A percentile compares a stretch with the other conserved stretches of the same genome.
Conservation (phyloP, 2,329 filamentous ascomycete species). For the Penicillium sclerotiorum region DNA sequence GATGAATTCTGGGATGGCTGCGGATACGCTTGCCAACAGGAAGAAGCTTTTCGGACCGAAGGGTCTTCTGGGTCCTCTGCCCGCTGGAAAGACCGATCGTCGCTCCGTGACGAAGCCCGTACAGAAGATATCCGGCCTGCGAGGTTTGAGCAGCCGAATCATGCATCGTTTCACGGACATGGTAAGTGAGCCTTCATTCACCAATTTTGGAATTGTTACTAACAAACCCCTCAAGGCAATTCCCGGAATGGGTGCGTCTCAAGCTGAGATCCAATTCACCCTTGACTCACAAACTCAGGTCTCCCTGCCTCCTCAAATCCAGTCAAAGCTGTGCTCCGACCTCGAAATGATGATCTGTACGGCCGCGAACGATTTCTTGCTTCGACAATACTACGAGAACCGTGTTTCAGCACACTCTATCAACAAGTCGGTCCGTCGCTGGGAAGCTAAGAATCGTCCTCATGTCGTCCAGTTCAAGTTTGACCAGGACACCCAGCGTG, state of each 20-base stretch:
- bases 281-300: constrained; percentile 40
- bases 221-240: not conserved
- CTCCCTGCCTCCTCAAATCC: constrained; percentile 43
- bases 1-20: no score
- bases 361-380: constrained; percentile 49
- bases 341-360: constrained; percentile 50
- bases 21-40: not conserved
- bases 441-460: constrained; percentile 51
- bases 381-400: constrained; percentile 43
- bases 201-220: not conserved
- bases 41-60: not conserved
- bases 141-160: constrained; percentile 41
- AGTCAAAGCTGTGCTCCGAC: constrained; percentile 49
- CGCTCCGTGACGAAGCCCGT: no score
- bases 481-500: constrained; percentile 54
- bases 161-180: constrained; percentile 42
- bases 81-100: no score
- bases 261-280: no score
- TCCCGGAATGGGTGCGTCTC: no score
- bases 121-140: constrained; percentile 24
- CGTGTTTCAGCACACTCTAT: constrained; percentile 45
- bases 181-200: constrained; percentile 27
- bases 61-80: not conserved
- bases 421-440: constrained; percentile 40
- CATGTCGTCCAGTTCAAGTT: constrained; percentile 56